Percentiles rank a stretch among this genome's conserved stretches.
phyloP scores from a whole-genome alignment of 1,284 basidiomycete species.

The Dichomitus squalens region DNA sequence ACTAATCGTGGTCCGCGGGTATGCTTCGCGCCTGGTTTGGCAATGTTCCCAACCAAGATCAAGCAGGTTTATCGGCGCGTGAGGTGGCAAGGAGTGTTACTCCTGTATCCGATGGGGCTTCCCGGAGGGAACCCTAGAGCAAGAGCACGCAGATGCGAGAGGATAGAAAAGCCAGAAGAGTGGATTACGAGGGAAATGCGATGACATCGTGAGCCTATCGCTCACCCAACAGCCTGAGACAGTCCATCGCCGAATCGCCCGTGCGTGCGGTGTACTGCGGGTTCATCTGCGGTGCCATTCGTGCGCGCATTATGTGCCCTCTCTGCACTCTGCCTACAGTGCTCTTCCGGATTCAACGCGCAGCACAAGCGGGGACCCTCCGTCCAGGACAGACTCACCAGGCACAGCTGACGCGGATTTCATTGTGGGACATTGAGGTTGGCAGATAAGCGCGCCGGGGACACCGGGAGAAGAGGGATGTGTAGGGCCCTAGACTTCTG shows the following conservation, averaged over 20 bases:
- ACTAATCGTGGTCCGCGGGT: slow-evolving; percentile 12
- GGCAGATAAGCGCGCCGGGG: not conserved
- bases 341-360: not conserved
- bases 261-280: not conserved
- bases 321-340: not conserved
- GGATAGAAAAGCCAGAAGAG: not conserved
- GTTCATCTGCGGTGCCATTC: not conserved
- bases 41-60: not conserved
- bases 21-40: not conserved
- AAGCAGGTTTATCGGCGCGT: no score
- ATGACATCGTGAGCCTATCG: not conserved
- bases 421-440: not conserved
- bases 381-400: not conserved
- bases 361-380: not conserved
- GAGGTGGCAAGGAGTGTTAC: not conserved
- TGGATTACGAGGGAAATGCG: not conserved
- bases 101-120: not conserved
- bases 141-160: not conserved
- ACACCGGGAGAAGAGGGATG: not conserved
- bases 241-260: not conserved
- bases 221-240: not conserved
- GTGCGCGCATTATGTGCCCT: not conserved
- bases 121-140: not conserved
- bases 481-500: not conserved
- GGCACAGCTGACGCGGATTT: not conserved